Base-by-base conservation (phyloP, 108 stramenopile species). In the Mayamaea pseudoterrestris region DNA sequence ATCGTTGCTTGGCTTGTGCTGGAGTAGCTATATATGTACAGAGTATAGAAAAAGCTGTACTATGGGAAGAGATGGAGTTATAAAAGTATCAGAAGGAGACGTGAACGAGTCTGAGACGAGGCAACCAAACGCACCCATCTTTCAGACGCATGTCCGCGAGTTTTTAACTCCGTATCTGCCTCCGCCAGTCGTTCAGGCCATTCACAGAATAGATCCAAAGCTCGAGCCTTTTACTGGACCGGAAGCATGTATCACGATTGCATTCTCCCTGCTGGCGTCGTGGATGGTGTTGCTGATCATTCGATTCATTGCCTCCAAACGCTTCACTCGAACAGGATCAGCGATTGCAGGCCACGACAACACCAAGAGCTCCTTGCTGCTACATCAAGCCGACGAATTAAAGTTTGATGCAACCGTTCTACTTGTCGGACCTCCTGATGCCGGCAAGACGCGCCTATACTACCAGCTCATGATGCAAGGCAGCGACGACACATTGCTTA, bases 361-460 rank as follows among this genome's bases (percentile, higher is more conserved):
- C 20, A 30, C 47, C 27, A 47, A 5, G 18, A 41, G 18, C 8
- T 8, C 32, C 11, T 11, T 34, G 8, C 32, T 8, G 12, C 11
- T 26, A 21, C 18, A 14, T 3, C 47, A 47, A 47, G 24, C 14
- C 21, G 47, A 6, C 12, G 27, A 13, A 2, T 31, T 30, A 6
- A 27, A 44, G 2, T 74, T 47, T 30, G 61, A 57, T 30, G 58
- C 45, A 23, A 69, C 64, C 0, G 53, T 76, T 11, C 37, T 76
- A 9, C 54, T 76, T 13, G 60, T 58, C 39, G 74, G 74, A 2
- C 69, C 74, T 12, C 30, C 61, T 0, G 12, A 47, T 14, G 47
- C 50, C 20, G 74, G 74, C 18, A 76, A 76, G 35, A 76, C 68
- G 9, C 47, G 44, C 28, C 39, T 76, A 2, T 76, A 65, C 44